A percentile compares a stretch with the other conserved stretches of the same genome.
Evolutionary conservation across 345 rosid genomes (phyloP).

Genomic region (Arabidopsis suecica): DNA sequence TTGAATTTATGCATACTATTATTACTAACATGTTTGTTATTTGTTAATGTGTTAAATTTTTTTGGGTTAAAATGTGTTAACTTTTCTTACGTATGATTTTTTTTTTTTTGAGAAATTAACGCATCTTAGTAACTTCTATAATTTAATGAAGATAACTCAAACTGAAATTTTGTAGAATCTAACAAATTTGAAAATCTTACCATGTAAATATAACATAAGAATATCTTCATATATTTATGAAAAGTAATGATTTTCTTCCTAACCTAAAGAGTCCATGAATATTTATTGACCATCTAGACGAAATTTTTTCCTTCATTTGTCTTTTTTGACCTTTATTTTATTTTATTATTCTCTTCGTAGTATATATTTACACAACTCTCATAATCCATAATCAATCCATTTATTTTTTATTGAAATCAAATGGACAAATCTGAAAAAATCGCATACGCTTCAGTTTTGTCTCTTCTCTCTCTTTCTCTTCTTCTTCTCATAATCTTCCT

Average conservation of each 20-base stretch:
- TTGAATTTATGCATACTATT: not conserved
- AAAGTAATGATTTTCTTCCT: not conserved
- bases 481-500: slow-evolving; percentile 56
- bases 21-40: too few relatives aligned
- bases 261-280: slow-evolving; percentile 15
- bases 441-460: slow-evolving; percentile 55
- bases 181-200: slow-evolving; percentile 7
- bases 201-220: not conserved
- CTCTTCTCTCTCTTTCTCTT: slow-evolving; percentile 54
- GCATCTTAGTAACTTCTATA: not conserved
- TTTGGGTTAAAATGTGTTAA: not conserved
- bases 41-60: too few relatives aligned
- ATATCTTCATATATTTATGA: not conserved
- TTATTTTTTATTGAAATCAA: slow-evolving; percentile 16
- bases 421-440: slow-evolving; percentile 54
- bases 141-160: not conserved
- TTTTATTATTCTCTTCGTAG: slow-evolving; percentile 11
- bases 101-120: not conserved
- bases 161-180: not conserved
- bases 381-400: slow-evolving; percentile 15
- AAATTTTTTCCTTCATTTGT: not conserved
- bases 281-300: slow-evolving; percentile 39
- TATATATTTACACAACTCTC: slow-evolving; percentile 17
- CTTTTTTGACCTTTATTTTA: slow-evolving; percentile 21
- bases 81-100: not conserved